Conservation (phyloP, 2,329 filamentous ascomycete genomes). For the Raffaelea ambrosiae region DNA sequence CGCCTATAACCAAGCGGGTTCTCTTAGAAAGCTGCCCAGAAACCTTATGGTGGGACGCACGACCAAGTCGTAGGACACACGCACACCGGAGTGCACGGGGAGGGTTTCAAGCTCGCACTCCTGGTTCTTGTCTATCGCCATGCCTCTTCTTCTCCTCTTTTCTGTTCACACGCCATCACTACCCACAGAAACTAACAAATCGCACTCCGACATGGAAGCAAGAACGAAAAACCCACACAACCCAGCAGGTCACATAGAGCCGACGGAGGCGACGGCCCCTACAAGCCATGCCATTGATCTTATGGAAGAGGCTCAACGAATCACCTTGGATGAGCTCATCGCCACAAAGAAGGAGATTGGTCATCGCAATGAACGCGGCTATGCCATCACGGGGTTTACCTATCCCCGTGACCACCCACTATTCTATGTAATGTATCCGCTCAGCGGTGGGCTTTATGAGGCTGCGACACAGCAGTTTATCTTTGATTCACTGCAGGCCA, state of each 20-base stretch:
- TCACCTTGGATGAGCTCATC: neutral
- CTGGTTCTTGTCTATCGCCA: too few species aligned
- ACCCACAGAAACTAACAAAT: too few species aligned
- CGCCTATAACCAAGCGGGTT: too few species aligned
- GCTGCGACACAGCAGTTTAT: neutral
- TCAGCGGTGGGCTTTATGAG: neutral
- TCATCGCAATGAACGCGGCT: neutral
- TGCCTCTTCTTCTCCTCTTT: too few species aligned
- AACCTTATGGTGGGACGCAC: too few species aligned
- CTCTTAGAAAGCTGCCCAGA: too few species aligned
- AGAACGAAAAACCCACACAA: neutral
- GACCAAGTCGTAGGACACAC: too few species aligned
- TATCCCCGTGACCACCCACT: neutral
- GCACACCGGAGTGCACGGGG: too few species aligned
- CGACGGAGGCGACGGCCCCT: neutral
- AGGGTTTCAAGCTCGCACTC: too few species aligned
- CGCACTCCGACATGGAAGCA: too few species aligned
- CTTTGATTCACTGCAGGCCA: neutral
- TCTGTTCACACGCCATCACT: too few species aligned
- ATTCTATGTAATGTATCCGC: neutral
- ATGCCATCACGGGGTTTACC: neutral
- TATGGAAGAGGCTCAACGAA: neutral
- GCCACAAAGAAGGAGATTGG: neutral
- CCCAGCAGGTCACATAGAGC: neutral
- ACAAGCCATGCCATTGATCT: neutral